A percentile compares a stretch with the other conserved stretches of the same genome.
Evolutionary conservation across 768 basidiomycete species (phyloP).

Genomic region (Amylocystis lapponica): DNA sequence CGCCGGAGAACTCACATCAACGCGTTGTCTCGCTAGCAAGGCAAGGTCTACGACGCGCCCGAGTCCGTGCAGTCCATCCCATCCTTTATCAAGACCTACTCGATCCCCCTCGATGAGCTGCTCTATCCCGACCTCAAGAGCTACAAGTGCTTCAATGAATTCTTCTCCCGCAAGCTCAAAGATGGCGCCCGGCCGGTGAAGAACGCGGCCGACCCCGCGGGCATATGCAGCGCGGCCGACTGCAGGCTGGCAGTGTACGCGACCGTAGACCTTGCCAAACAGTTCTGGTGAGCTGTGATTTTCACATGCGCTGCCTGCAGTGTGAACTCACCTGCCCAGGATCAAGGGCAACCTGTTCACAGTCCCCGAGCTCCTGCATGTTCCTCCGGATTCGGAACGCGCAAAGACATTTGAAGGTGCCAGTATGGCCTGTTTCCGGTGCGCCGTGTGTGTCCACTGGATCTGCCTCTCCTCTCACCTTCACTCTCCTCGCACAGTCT

Average conservation of each 20-base stretch:
- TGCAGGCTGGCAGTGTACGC: slow-evolving; percentile 67
- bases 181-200: slow-evolving; percentile 57
- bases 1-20: not conserved
- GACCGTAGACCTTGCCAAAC: slow-evolving; percentile 48
- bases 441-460: not conserved
- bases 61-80: slow-evolving; percentile 47
- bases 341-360: slow-evolving; percentile 70
- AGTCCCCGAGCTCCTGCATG: slow-evolving; percentile 51
- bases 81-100: slow-evolving; percentile 51
- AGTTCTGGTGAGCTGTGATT: slow-evolving; percentile 53
- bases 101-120: slow-evolving; percentile 53
- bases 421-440: slow-evolving; percentile 60
- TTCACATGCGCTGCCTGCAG: too few species aligned
- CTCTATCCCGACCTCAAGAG: slow-evolving; percentile 53
- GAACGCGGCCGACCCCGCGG: slow-evolving; percentile 41
- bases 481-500: slow-evolving; percentile 27
- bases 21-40: slow-evolving; percentile 33
- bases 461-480: not conserved
- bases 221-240: slow-evolving; percentile 66
- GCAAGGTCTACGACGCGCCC: slow-evolving; percentile 48
- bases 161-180: slow-evolving; percentile 63
- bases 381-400: slow-evolving; percentile 36
- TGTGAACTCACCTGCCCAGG: slow-evolving; percentile 24
- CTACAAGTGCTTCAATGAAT: slow-evolving; percentile 72
- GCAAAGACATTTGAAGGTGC: slow-evolving; percentile 37